Conservation (phyloP, 2,329 filamentous ascomycete species). For the Elsinoe fawcettii region DNA sequence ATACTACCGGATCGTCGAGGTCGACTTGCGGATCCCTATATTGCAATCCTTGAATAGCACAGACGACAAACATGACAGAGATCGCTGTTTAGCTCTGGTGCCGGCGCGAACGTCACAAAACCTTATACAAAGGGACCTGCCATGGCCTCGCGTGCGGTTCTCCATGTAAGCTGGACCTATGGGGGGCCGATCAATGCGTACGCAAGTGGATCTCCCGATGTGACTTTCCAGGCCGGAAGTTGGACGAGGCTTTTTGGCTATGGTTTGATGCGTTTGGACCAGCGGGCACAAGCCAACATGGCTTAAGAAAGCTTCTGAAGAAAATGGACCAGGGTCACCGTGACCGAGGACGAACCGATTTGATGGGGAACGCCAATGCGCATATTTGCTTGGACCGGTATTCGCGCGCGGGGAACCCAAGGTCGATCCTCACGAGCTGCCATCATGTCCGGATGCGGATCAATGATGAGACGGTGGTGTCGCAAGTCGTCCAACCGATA, state of each 20-base stretch:
- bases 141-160: neutral
- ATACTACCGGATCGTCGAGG: neutral
- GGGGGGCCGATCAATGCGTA: neutral
- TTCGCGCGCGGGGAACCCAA: neutral
- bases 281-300: conserved; percentile 2
- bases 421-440: neutral
- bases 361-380: neutral
- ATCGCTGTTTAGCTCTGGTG: conserved; percentile 4
- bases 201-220: neutral
- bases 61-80: conserved; percentile 5
- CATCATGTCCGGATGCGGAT: neutral
- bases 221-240: neutral
- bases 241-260: neutral
- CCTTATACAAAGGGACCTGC: neutral
- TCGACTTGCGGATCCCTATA: neutral
- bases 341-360: conserved; percentile 3
- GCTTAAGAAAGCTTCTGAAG: conserved; percentile 1
- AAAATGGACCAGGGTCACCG: conserved; percentile 2
- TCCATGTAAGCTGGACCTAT: neutral
- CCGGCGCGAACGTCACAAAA: neutral
- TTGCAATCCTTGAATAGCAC: conserved; percentile 5
- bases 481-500: neutral
- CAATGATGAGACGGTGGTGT: neutral
- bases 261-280: neutral
- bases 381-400: neutral